These are phyloP conservation scores for Kodamaea restingae DNA, from an alignment of 805 yeast genomes.

Conservation along the genomic window DNA sequence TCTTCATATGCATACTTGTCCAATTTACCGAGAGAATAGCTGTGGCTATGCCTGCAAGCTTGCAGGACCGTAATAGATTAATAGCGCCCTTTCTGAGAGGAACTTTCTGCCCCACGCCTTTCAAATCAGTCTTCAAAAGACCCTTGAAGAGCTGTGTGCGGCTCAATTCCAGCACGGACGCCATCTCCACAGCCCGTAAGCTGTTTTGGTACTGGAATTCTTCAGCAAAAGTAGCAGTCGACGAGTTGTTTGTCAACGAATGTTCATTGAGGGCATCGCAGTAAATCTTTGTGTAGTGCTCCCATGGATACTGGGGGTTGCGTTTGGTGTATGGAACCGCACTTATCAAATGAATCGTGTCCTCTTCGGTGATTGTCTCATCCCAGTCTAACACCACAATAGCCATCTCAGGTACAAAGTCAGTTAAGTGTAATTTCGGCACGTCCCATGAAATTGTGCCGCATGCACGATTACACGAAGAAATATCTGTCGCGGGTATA, in stretches of 20 bases:
- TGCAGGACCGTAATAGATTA: conserved; percentile 25
- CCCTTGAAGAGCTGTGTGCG: conserved; percentile 39
- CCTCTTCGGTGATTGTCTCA: conserved; percentile 55
- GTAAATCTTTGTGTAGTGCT: conserved; percentile 44
- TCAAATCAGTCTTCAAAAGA: conserved; percentile 28
- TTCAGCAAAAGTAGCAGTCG: conserved; percentile 20
- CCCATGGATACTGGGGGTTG: conserved; percentile 1
- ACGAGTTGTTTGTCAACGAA: conserved; percentile 15
- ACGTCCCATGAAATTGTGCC: background rate
- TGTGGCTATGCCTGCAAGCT: conserved; percentile 27
- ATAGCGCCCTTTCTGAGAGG: conserved; percentile 38
- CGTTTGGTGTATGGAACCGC: conserved; percentile 37
- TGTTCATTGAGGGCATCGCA: conserved; percentile 32
- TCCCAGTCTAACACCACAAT: conserved; percentile 50
- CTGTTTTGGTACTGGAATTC: conserved; percentile 42
- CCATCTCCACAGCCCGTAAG: conserved; percentile 42
- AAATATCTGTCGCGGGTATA: background rate
- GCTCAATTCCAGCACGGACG: conserved; percentile 44
- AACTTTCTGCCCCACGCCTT: conserved; percentile 33
- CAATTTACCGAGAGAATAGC: conserved; percentile 58
- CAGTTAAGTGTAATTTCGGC: no score
- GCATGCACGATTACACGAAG: background rate
- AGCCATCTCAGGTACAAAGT: conserved; percentile 1
- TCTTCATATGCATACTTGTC: conserved; percentile 48
- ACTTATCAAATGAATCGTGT: conserved; percentile 52